Evolutionary conservation across 768 basidiomycete genomes (phyloP), one percentile per base, ranked within the genome.

Genomic region (Paxillus rubicundulus): DNA sequence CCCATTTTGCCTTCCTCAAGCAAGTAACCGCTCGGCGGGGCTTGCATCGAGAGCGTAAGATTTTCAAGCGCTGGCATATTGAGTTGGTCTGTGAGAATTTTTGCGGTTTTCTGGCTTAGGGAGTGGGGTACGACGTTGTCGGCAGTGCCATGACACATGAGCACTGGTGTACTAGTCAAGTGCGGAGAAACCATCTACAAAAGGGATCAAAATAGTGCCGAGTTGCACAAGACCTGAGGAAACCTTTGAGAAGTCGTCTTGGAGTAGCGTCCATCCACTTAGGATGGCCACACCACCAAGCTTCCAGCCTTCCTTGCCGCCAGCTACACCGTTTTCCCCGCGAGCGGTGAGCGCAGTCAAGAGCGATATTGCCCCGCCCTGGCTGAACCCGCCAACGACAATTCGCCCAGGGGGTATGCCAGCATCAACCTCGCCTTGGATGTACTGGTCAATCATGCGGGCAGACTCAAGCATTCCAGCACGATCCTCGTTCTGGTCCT

Each of bases 301-400:
- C 60, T 83, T 84, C 53, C 80, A 73, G 57, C 83, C 81, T 41
- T 57, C 49, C 32, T 68, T 66, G 39, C 69, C 69, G 37, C 63
- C 62, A 5, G 61, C 68, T 9, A 64, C 40, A 16, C 61, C 63
- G 14, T 65, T 63, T 38, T 64, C 64, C 30, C 47, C 41, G 43
- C 66, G 59, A 30, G 64, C 59, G 0, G 67, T 55, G 52, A 95
- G 72, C 8, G 84, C 91, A 4, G 84, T 82, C 45, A 94, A 71
- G n/a, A 93, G 73, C 8, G 84, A 78, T 76, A 95, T 85, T 20
- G 85, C 82, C 37, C 77, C 89, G 34, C 91, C 93, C 67, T 96
- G 93, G 54, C 85, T 87, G 72, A 95, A 96, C 9, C 94, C 94
- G 33, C 91, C 92, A 20, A 98, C 70, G 30, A 96, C 79, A 61